Conservation (phyloP, 2,329 filamentous ascomycete genomes). For the Colletotrichum sp. region DNA sequence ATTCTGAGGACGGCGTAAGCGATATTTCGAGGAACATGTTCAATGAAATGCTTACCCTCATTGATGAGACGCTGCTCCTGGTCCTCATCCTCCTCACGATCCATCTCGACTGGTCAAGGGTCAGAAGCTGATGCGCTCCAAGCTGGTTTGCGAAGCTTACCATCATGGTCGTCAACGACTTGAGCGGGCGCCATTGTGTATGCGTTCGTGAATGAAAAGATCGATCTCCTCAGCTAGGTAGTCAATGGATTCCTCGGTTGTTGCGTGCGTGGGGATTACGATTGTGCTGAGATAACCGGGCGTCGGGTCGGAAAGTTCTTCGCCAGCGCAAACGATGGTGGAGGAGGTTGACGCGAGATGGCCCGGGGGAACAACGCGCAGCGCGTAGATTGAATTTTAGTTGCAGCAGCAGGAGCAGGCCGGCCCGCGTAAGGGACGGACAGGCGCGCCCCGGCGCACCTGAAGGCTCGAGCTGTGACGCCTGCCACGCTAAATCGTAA, state of each 20-base stretch:
- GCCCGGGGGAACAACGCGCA: slow-evolving; percentile 6
- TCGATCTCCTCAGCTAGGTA: not conserved
- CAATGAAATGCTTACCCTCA: slow-evolving; percentile 64
- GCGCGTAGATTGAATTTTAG: slow-evolving; percentile 22
- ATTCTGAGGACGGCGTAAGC: slow-evolving; percentile 64
- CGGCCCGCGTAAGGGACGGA: not conserved
- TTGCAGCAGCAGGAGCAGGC: not conserved
- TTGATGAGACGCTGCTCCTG: slow-evolving; percentile 89
- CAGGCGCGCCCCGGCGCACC: not conserved
- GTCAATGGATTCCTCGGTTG: not conserved
- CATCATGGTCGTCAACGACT: slow-evolving; percentile 54
- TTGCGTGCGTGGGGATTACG: not conserved
- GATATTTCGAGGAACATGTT: not conserved
- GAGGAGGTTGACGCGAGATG: slow-evolving; percentile 17
- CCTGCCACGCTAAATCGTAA: not conserved
- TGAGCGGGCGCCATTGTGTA: slow-evolving; percentile 51
- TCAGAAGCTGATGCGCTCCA: slow-evolving; percentile 16
- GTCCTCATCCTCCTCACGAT: slow-evolving; percentile 74
- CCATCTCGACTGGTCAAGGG: slow-evolving; percentile 46
- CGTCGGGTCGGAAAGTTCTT: slow-evolving; percentile 2
- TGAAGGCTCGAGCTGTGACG: not conserved
- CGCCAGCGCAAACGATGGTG: slow-evolving; percentile 4
- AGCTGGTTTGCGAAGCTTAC: slow-evolving; percentile 32
- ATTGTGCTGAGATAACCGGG: not conserved
- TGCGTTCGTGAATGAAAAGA: not conserved